Conservation (phyloP, 768 basidiomycete genomes). For the Jaapia argillacea region DNA sequence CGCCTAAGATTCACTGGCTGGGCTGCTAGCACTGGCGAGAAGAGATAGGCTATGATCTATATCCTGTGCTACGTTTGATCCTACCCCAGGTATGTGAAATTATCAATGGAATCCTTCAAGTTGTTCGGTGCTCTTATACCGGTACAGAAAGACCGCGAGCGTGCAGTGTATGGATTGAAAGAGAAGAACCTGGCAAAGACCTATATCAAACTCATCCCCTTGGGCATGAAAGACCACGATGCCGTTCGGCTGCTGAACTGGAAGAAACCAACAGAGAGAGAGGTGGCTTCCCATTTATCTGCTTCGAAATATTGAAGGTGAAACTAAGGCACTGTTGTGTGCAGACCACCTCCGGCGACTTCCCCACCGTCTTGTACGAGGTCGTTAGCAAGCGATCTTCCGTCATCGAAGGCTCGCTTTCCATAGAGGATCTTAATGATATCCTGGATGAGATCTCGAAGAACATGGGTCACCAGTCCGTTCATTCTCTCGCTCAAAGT, state of each 20-base stretch:
- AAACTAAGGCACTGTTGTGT: too few species aligned
- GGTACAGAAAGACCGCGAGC: constrained; percentile 85
- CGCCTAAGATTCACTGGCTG: constrained; percentile 2
- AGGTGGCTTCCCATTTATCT: constrained; percentile 31
- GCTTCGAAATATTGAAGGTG: neutral
- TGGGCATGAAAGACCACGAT: constrained; percentile 72
- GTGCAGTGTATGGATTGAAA: constrained; percentile 88
- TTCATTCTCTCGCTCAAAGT: neutral
- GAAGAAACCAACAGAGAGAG: constrained; percentile 71
- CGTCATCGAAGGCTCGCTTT: constrained; percentile 61
- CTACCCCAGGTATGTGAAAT: constrained; percentile 65
- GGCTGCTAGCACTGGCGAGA: constrained; percentile 76
- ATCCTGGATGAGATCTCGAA: constrained; percentile 70
- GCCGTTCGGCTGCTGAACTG: constrained; percentile 79
- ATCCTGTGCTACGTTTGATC: constrained; percentile 80
- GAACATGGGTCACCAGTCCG: constrained; percentile 68
- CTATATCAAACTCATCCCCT: constrained; percentile 83
- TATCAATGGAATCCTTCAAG: neutral
- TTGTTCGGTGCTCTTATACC: neutral
- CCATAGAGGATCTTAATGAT: constrained; percentile 78
- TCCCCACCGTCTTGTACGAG: constrained; percentile 78
- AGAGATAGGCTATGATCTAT: constrained; percentile 80
- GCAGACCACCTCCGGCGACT: constrained; percentile 74
- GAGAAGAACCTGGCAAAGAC: constrained; percentile 91
- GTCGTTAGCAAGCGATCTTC: constrained; percentile 81